Evolutionary conservation across 371 early-diverging fungal genomes (phyloP).

Genomic region (Paramicrosporidium saccamoebae): DNA sequence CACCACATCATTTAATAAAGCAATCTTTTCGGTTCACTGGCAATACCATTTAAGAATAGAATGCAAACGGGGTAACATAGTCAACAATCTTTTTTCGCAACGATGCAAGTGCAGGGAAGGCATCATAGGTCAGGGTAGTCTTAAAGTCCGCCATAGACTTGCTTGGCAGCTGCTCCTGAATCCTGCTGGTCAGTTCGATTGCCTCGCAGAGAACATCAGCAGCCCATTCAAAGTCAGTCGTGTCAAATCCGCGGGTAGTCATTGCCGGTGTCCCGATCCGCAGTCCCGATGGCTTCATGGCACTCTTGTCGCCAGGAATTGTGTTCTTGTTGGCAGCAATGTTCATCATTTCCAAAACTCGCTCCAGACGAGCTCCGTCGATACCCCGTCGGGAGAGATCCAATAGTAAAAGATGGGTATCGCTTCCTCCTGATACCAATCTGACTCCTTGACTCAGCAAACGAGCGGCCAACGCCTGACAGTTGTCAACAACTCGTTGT

Average conservation of each 20-base stretch:
- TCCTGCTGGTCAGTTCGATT: conserved; percentile 22
- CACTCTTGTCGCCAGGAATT: conserved; percentile 78
- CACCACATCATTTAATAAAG: too few species aligned
- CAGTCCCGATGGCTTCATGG: conserved; percentile 79
- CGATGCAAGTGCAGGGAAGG: conserved; percentile 4
- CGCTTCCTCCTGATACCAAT: conserved; percentile 78
- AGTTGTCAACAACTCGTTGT: conserved; percentile 53
- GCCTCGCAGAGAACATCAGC: conserved; percentile 54
- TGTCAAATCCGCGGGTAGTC: conserved; percentile 73
- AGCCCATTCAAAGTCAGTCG: conserved; percentile 48
- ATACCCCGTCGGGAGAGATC: conserved; percentile 27
- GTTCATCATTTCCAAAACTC: conserved; percentile 64
- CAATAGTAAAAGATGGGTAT: conserved; percentile 63
- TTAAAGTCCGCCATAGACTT: conserved; percentile 9
- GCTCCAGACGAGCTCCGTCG: conserved; percentile 79
- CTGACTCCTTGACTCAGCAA: conserved; percentile 32
- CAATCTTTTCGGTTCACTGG: too few species aligned
- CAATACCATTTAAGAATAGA: too few species aligned
- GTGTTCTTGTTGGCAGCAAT: conserved; percentile 97
- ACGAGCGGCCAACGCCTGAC: conserved; percentile 42
- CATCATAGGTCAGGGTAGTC: conserved; percentile 6
- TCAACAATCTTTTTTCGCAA: conserved; percentile 6
- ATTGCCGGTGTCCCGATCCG: conserved; percentile 81
- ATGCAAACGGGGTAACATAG: conserved; percentile 8
- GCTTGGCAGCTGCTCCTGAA: conserved; percentile 13